Conservation (phyloP, 805 yeast species). For the Wickerhamomyces bisporus region DNA sequence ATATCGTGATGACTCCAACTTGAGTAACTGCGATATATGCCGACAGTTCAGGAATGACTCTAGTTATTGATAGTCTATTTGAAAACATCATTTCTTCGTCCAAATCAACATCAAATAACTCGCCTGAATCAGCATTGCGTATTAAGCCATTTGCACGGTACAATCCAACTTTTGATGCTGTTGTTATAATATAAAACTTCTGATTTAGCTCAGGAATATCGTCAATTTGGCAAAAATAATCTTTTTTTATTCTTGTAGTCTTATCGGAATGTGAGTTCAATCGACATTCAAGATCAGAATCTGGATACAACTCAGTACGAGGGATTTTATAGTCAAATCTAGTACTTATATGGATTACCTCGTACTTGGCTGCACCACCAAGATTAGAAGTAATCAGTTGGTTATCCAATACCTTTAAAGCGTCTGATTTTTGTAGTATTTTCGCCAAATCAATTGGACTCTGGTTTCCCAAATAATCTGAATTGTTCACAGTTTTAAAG, state of each 20-base stretch:
- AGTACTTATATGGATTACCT: conserved; percentile 24
- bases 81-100: conserved; percentile 9
- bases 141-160: conserved; percentile 40
- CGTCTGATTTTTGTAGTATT: conserved; percentile 36
- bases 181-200: conserved; percentile 37
- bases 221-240: conserved; percentile 5
- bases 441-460: conserved; percentile 28
- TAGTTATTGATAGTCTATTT: conserved; percentile 26
- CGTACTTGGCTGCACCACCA: conserved; percentile 33
- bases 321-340: conserved; percentile 2
- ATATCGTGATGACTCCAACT: conserved; percentile 36
- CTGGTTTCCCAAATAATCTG: conserved; percentile 39
- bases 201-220: conserved; percentile 23
- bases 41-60: conserved; percentile 34
- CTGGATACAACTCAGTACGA: too few species aligned
- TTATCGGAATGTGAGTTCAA: conserved; percentile 23
- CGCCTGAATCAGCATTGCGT: conserved; percentile 42
- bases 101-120: conserved; percentile 33
- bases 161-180: conserved; percentile 39
- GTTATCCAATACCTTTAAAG: conserved; percentile 36
- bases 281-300: neutral
- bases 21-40: conserved; percentile 40
- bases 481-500: conserved; percentile 45
- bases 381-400: conserved; percentile 35
- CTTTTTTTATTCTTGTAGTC: conserved; percentile 14